A percentile compares a stretch with the other conserved stretches of the same genome.
Evolutionary conservation across 129 eudicot genomes (phyloP).

Genomic region (Smallanthus sonchifolius): DNA sequence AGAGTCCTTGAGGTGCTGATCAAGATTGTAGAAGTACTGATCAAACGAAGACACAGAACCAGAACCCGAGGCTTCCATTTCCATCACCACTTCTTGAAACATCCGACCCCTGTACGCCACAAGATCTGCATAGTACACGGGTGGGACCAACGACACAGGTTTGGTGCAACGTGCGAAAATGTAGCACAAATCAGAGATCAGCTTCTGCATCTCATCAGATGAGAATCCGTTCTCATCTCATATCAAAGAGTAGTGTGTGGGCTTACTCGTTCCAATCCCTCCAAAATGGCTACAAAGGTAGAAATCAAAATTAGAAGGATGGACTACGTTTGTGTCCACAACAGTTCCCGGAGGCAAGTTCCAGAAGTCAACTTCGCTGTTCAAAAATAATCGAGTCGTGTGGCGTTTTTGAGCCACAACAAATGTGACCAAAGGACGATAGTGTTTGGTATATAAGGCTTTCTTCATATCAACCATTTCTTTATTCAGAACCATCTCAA

Average conservation of each 20-base stretch:
- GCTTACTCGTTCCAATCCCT: slow-evolving; percentile 71
- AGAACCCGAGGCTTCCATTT: slow-evolving; percentile 18
- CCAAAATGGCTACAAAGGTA: slow-evolving; percentile 74
- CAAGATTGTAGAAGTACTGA: slow-evolving; percentile 36
- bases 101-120: slow-evolving; percentile 72
- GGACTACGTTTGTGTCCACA: slow-evolving; percentile 60
- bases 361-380: slow-evolving; percentile 11
- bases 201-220: slow-evolving; percentile 59
- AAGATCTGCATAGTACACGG: slow-evolving; percentile 81
- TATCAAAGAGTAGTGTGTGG: slow-evolving; percentile 70
- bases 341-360: slow-evolving; percentile 82
- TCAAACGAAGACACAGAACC: slow-evolving; percentile 28
- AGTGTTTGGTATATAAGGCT: slow-evolving; percentile 31
- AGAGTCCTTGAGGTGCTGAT: slow-evolving; percentile 38
- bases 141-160: slow-evolving; percentile 78
- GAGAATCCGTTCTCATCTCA: slow-evolving; percentile 56
- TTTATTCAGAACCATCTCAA: slow-evolving; percentile 66
- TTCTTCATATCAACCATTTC: slow-evolving; percentile 49
- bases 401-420: no score
- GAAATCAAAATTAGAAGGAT: slow-evolving; percentile 62
- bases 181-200: slow-evolving; percentile 60
- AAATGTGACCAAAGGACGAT: slow-evolving; percentile 55
- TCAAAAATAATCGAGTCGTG: slow-evolving; percentile 58
- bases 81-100: slow-evolving; percentile 54
- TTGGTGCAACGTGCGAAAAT: slow-evolving; percentile 74